These are phyloP conservation scores for Pyrrhoderma lamaoense DNA, from an alignment of 1,284 basidiomycete genomes.

Conservation along the genomic window DNA sequence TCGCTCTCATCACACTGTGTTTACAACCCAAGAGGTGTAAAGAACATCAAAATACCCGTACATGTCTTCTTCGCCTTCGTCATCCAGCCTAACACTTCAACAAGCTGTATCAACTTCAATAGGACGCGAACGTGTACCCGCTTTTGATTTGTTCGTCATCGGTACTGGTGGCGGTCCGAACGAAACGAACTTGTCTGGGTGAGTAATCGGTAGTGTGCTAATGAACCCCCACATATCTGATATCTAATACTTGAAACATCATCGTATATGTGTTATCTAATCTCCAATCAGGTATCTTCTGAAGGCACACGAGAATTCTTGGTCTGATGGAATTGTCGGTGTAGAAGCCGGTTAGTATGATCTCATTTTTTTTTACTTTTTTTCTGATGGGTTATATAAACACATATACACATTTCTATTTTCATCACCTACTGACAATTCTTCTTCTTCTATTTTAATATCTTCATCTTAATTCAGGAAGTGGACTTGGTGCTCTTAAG, in stretches of 20 bases:
- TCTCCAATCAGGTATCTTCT: constrained; percentile 52
- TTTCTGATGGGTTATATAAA: background rate
- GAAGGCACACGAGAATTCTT: constrained; percentile 48
- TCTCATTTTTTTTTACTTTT: background rate
- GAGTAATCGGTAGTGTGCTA: constrained; percentile 23
- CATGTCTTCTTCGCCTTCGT: no score
- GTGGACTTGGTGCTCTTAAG: constrained; percentile 59
- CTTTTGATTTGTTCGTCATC: constrained; percentile 66
- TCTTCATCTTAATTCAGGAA: constrained; percentile 36
- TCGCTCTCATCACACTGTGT: no score
- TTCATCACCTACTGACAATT: no score
- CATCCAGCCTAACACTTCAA: background rate
- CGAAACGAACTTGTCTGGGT: constrained; percentile 72
- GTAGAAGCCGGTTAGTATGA: constrained; percentile 59
- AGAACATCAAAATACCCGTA: no score
- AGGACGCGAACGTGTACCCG: constrained; percentile 26
- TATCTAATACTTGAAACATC: no score
- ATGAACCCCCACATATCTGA: no score
- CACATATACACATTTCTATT: no score
- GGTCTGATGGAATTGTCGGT: constrained; percentile 64
- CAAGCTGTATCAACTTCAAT: background rate
- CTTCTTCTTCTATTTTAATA: background rate
- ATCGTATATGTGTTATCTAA: constrained; percentile 3
- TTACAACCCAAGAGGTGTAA: no score
- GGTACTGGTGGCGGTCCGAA: constrained; percentile 72